Conservation (phyloP, 2,329 filamentous ascomycete genomes). For the Neofusicoccum ribis region DNA sequence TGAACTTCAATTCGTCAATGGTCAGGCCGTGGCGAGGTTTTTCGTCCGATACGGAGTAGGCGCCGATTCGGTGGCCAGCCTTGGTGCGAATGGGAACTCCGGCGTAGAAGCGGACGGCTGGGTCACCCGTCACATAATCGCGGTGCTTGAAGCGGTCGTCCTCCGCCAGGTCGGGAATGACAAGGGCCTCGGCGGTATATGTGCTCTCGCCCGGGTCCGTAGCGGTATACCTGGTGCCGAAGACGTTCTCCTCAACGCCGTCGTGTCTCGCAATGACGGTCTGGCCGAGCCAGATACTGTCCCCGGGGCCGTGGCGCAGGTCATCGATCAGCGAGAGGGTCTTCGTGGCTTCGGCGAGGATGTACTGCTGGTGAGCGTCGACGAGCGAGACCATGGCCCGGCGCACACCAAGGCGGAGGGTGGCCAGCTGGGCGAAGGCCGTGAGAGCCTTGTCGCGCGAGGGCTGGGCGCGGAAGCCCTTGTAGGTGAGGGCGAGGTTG, state of each 20-base stretch:
- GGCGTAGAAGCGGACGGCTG: conserved; percentile 51
- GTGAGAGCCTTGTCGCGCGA: conserved; percentile 29
- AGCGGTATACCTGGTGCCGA: conserved; percentile 12
- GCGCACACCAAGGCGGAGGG: conserved; percentile 33
- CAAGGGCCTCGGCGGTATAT: conserved; percentile 14
- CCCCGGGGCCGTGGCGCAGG: conserved; percentile 20
- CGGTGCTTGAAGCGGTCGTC: conserved; percentile 41
- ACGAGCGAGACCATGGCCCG: conserved; percentile 40
- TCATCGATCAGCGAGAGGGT: conserved; percentile 26
- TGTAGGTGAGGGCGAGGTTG: conserved; percentile 30
- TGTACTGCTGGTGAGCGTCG: conserved; percentile 35
- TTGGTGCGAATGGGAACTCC: conserved; percentile 63
- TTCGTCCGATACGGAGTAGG: conserved; percentile 61
- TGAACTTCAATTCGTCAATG: conserved; percentile 51
- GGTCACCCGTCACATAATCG: conserved; percentile 28
- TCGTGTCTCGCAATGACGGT: conserved; percentile 31
- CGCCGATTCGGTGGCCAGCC: conserved; percentile 59
- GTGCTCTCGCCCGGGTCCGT: conserved; percentile 7
- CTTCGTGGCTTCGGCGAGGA: conserved; percentile 41
- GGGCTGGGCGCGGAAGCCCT: conserved; percentile 27
- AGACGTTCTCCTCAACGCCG: conserved; percentile 23
- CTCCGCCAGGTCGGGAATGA: conserved; percentile 34
- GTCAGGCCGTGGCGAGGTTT: conserved; percentile 54
- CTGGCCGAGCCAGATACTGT: conserved; percentile 31
- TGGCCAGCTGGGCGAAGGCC: conserved; percentile 38